Conservation (phyloP, 306 rosid species). For the Prunus padus region DNA sequence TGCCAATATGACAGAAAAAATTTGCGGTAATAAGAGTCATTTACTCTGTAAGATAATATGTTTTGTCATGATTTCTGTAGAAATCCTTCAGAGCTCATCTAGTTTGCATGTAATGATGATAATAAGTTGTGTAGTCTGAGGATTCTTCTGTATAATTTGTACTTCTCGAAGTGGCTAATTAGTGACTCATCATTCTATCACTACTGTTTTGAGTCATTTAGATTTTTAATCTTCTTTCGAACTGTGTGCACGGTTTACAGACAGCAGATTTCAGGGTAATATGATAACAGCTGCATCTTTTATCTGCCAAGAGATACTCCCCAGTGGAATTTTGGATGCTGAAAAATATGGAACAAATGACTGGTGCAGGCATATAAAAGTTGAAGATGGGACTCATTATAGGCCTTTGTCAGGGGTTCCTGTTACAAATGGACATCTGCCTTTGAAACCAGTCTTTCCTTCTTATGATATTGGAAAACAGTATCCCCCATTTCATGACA, state of each 20-base stretch:
- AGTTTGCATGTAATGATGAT: background rate
- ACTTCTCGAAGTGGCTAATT: background rate
- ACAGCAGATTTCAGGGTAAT: conserved; percentile 49
- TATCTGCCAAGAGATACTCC: conserved; percentile 65
- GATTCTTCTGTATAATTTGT: background rate
- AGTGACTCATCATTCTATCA: background rate
- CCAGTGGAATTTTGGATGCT: conserved; percentile 37
- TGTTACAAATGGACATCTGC: conserved; percentile 39
- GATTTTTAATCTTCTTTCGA: conserved; percentile 13
- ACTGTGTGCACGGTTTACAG: conserved; percentile 41
- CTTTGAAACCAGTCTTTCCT: conserved; percentile 43
- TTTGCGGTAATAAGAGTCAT: background rate
- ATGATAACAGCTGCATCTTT: conserved; percentile 48
- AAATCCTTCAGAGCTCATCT: background rate
- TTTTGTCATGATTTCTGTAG: background rate
- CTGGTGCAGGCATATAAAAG: conserved; percentile 48
- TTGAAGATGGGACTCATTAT: conserved; percentile 41
- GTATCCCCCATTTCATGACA: conserved; percentile 53
- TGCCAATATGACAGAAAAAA: background rate
- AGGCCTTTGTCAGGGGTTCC: conserved; percentile 45
- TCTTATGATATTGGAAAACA: conserved; percentile 40
- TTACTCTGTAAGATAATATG: background rate
- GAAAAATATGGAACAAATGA: conserved; percentile 46
- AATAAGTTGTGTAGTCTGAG: background rate
- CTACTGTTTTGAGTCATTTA: conserved; percentile 16